Evolutionary conservation across 1,139 yeast species (phyloP), one percentile per base, ranked within the genome.

Genomic region (Sugiyamaella xylanicola): DNA sequence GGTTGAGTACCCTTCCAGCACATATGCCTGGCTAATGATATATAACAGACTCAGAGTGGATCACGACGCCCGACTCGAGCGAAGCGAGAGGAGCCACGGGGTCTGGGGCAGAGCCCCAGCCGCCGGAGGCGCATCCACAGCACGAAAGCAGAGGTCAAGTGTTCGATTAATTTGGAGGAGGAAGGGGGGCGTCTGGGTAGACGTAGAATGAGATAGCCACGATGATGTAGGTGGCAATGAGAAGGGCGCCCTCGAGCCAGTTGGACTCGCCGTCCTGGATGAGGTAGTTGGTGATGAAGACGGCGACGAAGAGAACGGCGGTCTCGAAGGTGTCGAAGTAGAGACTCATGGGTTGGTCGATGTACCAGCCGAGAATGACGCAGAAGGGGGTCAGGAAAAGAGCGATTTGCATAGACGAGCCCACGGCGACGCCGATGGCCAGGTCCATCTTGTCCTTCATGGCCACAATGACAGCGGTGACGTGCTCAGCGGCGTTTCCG

Each of bases 401-500:
- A 3, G 99, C 96, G 67, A 93, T 91, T 73, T 93, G 99, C 72
- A 93, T 81, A 2, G 97, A 90, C 3, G 96, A 87, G n/a, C 99
- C 99, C 61, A 93, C 85, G 8, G 99, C 98, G 50, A 93, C 98
- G 56, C 97, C 96, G 64, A 95, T 83, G 9, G 99, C 97, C 62
- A 93, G 80, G 71, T 93, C 98, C 97, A 95, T 93, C 74, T 95
- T 93, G 73, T 93, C 90, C 74, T 91, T 91, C 82, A 86, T 83
- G 27, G 99, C 98, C 50, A 93, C 98, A 60, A 90, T 81, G 48
- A 93, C 87, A 1, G 98, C 97, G 16, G 98, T 93, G 50, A 89
- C 98, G 71, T 93, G 99, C 73, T 93, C 99, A 13, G 99, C 98
- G 1, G 99, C 99, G 67, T 93, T 93, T 57, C 99, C 99, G 29